Evolutionary conservation across 2,329 filamentous ascomycete genomes (phyloP), one percentile per base, ranked within the genome.

Genomic region (Magnaporthales sp.): DNA sequence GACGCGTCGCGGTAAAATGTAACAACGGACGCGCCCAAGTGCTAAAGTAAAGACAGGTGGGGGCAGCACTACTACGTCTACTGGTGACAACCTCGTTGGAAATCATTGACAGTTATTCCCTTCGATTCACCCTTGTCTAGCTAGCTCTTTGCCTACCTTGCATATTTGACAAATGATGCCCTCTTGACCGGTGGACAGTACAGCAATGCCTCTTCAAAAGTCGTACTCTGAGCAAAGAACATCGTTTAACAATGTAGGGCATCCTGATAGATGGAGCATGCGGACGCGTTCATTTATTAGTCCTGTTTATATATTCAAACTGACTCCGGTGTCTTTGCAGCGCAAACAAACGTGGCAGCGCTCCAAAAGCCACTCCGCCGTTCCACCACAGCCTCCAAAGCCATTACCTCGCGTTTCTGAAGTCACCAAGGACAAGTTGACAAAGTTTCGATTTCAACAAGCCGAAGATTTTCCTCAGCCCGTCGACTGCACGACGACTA

Each of bases 341-440:
- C 75, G 79, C 54, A 77, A 78, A 67, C 75, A 77, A 64, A 79
- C 80, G 72, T 87, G 84, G 85, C 80, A 82, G 71, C 80, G 84
- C 71, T 81, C 83, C 31, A 83, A 80, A 70, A 86, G 82, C 72
- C 79, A 85, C 72, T 80, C 83, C 5, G 73, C 77, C 62, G 76
- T 75, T 72, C 62, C 73, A 77, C 67, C 74, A 75, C 51, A 76
- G 72, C 38, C 80, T 54, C 74, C 73, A 11, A 77, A 75, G 51
- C 77, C 79, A 51, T 75, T 82, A 7, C 77, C 80, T 32, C 81
- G 83, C 22, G 79, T 87, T 13, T 89, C 87, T 54, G 80, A 84
- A 32, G 79, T 79, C 9, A 87, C 87, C 11, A 89, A 85, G 72
- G 84, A 79, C 69, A 89, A 89, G 71, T 79, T 89, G 32, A 84